These are phyloP conservation scores for Puccinia novopanici DNA, from an alignment of 1,284 basidiomycete species.

Conservation along the genomic window DNA sequence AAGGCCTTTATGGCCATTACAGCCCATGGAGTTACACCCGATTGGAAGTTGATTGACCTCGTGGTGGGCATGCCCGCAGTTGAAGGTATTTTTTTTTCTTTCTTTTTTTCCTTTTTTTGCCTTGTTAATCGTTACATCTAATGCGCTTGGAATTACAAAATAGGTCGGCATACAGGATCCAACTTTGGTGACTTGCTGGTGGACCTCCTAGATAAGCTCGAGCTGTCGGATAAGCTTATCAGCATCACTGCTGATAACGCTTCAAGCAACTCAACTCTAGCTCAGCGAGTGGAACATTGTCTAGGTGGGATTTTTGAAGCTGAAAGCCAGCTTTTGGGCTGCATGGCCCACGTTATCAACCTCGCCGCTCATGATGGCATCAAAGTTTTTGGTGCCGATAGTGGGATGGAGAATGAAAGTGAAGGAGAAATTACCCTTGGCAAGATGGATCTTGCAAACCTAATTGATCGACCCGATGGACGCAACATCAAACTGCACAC, in stretches of 20 bases:
- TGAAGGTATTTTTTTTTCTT: constrained; percentile 14
- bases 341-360: constrained; percentile 9
- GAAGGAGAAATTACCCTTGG: background rate
- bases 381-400: background rate
- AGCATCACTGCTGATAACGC: constrained; percentile 20
- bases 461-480: background rate
- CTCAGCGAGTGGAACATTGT: background rate
- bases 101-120: background rate
- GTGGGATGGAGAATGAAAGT: background rate
- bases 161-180: background rate
- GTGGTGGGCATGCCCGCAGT: background rate
- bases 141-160: too few species aligned
- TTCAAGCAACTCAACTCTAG: background rate
- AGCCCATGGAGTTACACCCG: constrained; percentile 14
- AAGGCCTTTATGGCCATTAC: constrained; percentile 34
- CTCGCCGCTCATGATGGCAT: background rate
- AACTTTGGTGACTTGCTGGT: background rate
- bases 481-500: background rate
- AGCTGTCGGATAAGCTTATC: background rate
- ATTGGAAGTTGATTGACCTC: constrained; percentile 1
- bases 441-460: background rate
- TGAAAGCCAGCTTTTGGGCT: background rate
- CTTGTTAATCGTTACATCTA: background rate
- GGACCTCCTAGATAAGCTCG: constrained; percentile 2
- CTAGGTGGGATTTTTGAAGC: background rate